Evolutionary conservation across 176 grass and related monocot species (phyloP).

Genomic region (Sorghum bicolor): Sorghum_bicolor_NCBIv3 NC_012872.2:65006001-65006500

Average conservation of each 20-base stretch:
- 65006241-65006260: neutral
- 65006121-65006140: neutral
- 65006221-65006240: neutral
- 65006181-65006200: neutral
- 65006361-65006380: neutral
- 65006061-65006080: neutral
- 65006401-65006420: neutral
- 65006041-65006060: neutral
- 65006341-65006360: neutral
- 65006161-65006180: neutral
- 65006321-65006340: neutral
- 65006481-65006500: neutral
- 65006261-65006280: neutral
- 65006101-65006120: neutral
- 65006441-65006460: neutral
- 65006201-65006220: neutral
- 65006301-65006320: neutral
- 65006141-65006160: neutral
- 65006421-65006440: neutral
- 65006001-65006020: neutral
- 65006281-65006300: neutral
- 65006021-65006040: neutral
- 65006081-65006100: neutral
- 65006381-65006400: neutral
- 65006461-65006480: neutral